Percentiles rank a stretch among this genome's conserved stretches.
Conservation (phyloP, 805 yeast species). For the Geotrichum ghanense region DNA sequence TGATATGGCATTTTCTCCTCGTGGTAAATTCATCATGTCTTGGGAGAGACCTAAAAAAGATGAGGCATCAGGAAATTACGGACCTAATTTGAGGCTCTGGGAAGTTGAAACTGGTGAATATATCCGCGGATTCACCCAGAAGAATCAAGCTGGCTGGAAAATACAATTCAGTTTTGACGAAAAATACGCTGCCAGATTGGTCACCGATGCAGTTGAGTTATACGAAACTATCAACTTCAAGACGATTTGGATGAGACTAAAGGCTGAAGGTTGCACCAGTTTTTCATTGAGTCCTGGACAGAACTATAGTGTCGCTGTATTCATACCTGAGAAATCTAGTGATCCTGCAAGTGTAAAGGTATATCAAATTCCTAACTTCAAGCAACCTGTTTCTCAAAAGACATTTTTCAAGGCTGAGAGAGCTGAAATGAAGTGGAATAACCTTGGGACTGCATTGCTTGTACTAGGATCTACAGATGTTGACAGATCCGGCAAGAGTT, state of each 20-base stretch:
- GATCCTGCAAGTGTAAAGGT: conserved; percentile 84
- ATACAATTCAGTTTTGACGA: conserved; percentile 87
- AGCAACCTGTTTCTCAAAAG: conserved; percentile 72
- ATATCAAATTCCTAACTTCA: conserved; percentile 65
- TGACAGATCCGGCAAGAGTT: conserved; percentile 84
- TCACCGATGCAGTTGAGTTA: conserved; percentile 48
- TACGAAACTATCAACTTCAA: conserved; percentile 38
- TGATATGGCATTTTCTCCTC: conserved; percentile 82
- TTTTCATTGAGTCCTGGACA: conserved; percentile 77
- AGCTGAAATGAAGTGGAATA: conserved; percentile 88
- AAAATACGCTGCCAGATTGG: conserved; percentile 49
- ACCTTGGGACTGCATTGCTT: conserved; percentile 83
- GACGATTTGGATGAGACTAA: conserved; percentile 47
- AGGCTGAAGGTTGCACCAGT: conserved; percentile 39
- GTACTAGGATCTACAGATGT: conserved; percentile 94
- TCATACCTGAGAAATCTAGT: conserved; percentile 76
- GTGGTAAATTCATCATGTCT: conserved; percentile 67
- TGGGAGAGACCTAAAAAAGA: conserved; percentile 81
- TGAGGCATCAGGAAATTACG: conserved; percentile 62
- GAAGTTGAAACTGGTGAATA: conserved; percentile 38
- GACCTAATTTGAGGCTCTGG: conserved; percentile 72
- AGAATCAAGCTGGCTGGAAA: conserved; percentile 78
- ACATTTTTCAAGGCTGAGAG: conserved; percentile 92
- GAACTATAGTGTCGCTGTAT: conserved; percentile 82
- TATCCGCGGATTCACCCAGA: conserved; percentile 57